phyloP scores from a whole-genome alignment of 2,329 filamentous ascomycete species.

The Zopfia rhizophila region DNA sequence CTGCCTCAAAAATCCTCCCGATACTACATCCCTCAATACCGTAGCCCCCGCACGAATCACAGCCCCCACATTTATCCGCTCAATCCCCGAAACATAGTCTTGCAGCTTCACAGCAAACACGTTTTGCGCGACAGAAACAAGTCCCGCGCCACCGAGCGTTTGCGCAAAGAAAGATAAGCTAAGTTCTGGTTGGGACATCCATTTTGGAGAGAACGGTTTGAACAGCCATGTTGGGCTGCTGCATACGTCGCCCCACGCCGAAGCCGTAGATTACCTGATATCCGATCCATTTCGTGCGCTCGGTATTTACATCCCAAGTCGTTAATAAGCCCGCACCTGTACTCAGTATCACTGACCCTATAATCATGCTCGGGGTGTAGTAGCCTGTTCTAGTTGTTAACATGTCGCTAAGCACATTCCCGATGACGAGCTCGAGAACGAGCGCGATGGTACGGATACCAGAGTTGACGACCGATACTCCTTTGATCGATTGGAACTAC shows the following conservation, averaged over 20 bases:
- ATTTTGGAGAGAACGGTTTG: conserved; percentile 20
- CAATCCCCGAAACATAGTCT: conserved; percentile 30
- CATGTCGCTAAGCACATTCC: conserved; percentile 39
- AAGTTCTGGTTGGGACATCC: conserved; percentile 51
- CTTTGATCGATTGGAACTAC: conserved; percentile 51
- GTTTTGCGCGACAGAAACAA: conserved; percentile 53
- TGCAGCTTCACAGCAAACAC: conserved; percentile 52
- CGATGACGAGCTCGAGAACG: conserved; percentile 42
- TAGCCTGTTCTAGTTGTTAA: conserved; percentile 48
- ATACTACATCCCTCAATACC: conserved; percentile 9
- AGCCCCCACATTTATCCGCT: conserved; percentile 14
- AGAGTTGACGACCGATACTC: conserved; percentile 40
- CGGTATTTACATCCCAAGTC: conserved; percentile 50
- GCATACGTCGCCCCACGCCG: conserved; percentile 58
- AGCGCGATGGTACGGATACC: conserved; percentile 49
- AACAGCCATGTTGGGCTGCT: conserved; percentile 25
- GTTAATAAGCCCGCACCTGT: conserved; percentile 58
- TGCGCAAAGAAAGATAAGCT: conserved; percentile 52
- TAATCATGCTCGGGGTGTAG: conserved; percentile 53
- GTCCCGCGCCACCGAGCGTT: conserved; percentile 51
- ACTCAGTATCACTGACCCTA: conserved; percentile 35
- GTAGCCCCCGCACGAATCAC: conserved; percentile 9
- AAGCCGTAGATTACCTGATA: conserved; percentile 42
- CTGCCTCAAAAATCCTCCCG: not conserved
- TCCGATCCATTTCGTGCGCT: conserved; percentile 43